phyloP scores from a whole-genome alignment of 2,329 filamentous ascomycete genomes.

The Tolypocladium cylindrosporum region DNA sequence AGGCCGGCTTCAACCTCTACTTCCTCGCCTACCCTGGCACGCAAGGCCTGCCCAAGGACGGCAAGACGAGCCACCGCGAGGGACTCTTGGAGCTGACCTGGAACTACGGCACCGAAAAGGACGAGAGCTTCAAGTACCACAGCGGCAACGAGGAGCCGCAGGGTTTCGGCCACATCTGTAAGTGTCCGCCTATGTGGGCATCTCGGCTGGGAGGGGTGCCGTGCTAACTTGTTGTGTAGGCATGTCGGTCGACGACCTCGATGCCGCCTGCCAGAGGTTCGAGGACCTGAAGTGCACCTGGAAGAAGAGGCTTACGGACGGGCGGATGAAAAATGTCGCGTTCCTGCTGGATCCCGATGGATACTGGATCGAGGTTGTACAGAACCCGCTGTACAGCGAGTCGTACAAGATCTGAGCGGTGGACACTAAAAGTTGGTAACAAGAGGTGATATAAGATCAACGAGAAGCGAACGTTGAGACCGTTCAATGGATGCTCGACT shows the following conservation, averaged over 20 bases:
- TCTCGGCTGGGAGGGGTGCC: background rate
- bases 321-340: constrained; percentile 85
- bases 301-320: constrained; percentile 94
- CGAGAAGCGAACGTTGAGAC: background rate
- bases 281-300: constrained; percentile 74
- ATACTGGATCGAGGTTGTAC: constrained; percentile 74
- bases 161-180: constrained; percentile 89
- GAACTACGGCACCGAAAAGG: constrained; percentile 77
- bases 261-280: constrained; percentile 77
- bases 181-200: constrained; percentile 18
- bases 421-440: background rate
- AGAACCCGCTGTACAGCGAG: constrained; percentile 60
- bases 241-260: constrained; percentile 77
- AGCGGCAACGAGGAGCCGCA: constrained; percentile 86
- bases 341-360: constrained; percentile 83
- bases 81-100: constrained; percentile 86
- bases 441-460: background rate
- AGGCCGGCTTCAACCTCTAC: constrained; percentile 77
- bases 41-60: constrained; percentile 41
- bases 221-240: constrained; percentile 30
- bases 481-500: background rate
- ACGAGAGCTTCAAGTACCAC: constrained; percentile 77
- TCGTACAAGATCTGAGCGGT: constrained; percentile 20
- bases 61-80: constrained; percentile 57
- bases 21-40: constrained; percentile 72